Conservation (phyloP, 2,329 filamentous ascomycete genomes). For the Fusarium acutatum region DNA sequence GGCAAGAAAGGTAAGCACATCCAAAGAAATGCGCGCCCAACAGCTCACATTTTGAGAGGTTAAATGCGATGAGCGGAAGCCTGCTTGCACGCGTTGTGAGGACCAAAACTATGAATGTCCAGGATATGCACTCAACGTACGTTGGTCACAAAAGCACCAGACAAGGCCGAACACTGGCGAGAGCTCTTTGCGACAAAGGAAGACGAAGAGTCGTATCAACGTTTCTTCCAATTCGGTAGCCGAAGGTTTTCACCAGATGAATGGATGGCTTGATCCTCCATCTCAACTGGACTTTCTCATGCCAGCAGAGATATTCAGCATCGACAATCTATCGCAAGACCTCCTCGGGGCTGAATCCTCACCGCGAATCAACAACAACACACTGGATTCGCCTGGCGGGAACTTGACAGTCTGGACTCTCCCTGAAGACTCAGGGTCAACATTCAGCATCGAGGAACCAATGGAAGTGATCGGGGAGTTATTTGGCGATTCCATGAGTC, state of each 20-base stretch:
- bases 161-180: neutral
- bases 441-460: neutral
- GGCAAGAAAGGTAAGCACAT: neutral
- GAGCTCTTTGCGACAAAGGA: neutral
- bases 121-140: neutral
- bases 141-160: conserved; percentile 4
- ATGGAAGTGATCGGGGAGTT: neutral
- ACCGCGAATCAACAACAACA: neutral
- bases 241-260: neutral
- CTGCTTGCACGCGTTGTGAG: neutral
- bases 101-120: neutral
- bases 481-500: rapidly evolving
- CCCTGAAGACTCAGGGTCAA: neutral
- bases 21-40: neutral
- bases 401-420: neutral
- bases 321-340: neutral
- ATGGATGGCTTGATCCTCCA: neutral
- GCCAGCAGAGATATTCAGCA: neutral
- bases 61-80: neutral
- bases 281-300: neutral
- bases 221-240: neutral
- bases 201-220: neutral
- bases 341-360: neutral
- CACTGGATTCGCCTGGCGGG: neutral
- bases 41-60: neutral